Base-by-base conservation (phyloP, 2,329 filamentous ascomycete genomes). In the Ophiostoma fasciatum region DNA sequence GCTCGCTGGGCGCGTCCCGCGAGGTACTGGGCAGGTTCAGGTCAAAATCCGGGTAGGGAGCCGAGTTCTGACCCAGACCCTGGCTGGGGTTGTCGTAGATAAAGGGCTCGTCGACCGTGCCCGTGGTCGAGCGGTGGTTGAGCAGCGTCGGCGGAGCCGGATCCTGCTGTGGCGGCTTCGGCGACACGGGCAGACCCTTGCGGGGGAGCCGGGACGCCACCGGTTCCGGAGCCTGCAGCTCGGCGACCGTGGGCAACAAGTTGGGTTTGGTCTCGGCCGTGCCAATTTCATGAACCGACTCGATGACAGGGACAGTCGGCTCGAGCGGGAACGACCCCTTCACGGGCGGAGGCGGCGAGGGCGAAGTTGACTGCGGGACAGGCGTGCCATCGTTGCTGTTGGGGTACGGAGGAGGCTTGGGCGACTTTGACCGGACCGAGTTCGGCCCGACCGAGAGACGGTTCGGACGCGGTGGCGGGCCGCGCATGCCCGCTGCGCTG, bases 351-450 rank as follows among this genome's bases (percentile, higher is more conserved):
- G 43, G 42, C 9, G 39, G 37, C 2, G 38, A 9, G 7, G 40
- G 38, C 38, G 42, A 43, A 3, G 33, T 25, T n/a, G n/a, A n/a
- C 12, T 27, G 7, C 4, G 20, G 20, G 12, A 17, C 21, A 5
- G 18, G 5, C 4, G 20, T 11, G 19, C 19, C 27, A 1, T 13
- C 25, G 29, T 20, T 23, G 14, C 33, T 30, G 8, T 32, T 31
- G n/a, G 15, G 31, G 28, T 55, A 56, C 14, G 54, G 50, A 19
- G 54, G 44, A 13, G 56, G 49, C 11, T 52, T 34, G 27, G 57
- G 53, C 19, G 58, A 60, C 44, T 57, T 58, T 14, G 63, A 19
- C n/a, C 28, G 60, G 14, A 65, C 46, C 0, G 67, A 70, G 42
- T 63, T 64, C 37, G 62, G 57, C 4, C 58, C 60, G 19, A 53